Conservation (phyloP, 306 rosid genomes). For the Abrus precatorius region DNA sequence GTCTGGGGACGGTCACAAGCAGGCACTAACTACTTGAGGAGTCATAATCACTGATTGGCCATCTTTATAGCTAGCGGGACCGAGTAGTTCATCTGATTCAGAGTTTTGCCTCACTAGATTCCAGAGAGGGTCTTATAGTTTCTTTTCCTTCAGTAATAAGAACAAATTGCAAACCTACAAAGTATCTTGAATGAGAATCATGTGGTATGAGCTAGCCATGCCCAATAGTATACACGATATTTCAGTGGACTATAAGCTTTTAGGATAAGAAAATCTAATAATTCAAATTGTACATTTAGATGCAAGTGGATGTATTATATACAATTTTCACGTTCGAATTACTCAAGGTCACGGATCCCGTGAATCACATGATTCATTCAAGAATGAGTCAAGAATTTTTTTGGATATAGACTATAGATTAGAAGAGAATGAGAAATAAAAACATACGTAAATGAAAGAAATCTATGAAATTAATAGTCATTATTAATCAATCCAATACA, state of each 20-base stretch:
- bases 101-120: constrained; percentile 42
- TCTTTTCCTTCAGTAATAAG: constrained; percentile 41
- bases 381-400: background rate
- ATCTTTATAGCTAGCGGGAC: constrained; percentile 61
- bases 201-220: constrained; percentile 47
- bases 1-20: constrained; percentile 57
- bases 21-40: constrained; percentile 32
- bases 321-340: background rate
- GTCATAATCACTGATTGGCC: constrained; percentile 51
- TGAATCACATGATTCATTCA: constrained; percentile 11
- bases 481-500: constrained; percentile 64
- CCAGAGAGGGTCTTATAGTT: constrained; percentile 37
- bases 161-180: constrained; percentile 70
- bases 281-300: constrained; percentile 20
- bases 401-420: background rate
- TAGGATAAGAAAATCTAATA: background rate
- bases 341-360: background rate
- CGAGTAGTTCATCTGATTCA: constrained; percentile 46
- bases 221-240: constrained; percentile 25
- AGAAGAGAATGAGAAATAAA: background rate
- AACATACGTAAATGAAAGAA: background rate
- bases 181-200: constrained; percentile 57
- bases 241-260: constrained; percentile 17
- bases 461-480: constrained; percentile 43
- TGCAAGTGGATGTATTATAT: constrained; percentile 2